Evolutionary conservation across 352 stramenopile genomes (phyloP).

Genomic region (Globisporangium cystogenes): DNA sequence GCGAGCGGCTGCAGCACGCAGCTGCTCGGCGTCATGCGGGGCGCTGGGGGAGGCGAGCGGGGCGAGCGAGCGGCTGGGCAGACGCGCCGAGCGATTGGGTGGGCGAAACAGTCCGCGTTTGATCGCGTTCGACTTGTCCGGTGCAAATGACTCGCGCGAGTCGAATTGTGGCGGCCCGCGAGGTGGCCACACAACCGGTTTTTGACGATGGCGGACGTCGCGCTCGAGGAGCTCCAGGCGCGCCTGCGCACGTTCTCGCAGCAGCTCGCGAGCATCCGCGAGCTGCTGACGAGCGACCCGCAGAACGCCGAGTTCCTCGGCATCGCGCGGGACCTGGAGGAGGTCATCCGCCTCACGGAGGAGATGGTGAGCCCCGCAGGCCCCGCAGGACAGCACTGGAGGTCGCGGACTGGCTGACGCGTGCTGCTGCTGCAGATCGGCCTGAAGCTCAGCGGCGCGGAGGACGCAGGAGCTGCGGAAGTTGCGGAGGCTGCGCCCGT

Average conservation of each 20-base stretch:
- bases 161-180: neutral
- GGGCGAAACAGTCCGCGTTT: neutral
- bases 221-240: slow-evolving; percentile 67
- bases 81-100: neutral
- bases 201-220: slow-evolving; percentile 36
- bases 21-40: neutral
- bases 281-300: slow-evolving; percentile 65
- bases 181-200: too few species aligned
- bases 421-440: slow-evolving; percentile 15
- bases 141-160: too few species aligned
- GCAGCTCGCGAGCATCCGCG: slow-evolving; percentile 79
- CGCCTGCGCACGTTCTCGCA: slow-evolving; percentile 72
- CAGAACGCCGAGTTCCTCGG: slow-evolving; percentile 67
- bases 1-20: slow-evolving; percentile 19
- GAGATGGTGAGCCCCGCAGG: slow-evolving; percentile 55
- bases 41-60: too few species aligned
- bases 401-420: too few species aligned
- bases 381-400: too few species aligned
- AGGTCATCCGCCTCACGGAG: slow-evolving; percentile 83
- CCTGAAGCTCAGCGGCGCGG: slow-evolving; percentile 10
- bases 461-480: neutral
- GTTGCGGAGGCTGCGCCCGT: too few species aligned
- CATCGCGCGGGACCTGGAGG: slow-evolving; percentile 75
- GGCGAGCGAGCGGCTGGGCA: neutral
- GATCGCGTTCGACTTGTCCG: neutral